These are phyloP conservation scores for Paragyromitra xinjiangensis DNA, from an alignment of 495 filamentous ascomycete species.

Conservation along the genomic window DNA sequence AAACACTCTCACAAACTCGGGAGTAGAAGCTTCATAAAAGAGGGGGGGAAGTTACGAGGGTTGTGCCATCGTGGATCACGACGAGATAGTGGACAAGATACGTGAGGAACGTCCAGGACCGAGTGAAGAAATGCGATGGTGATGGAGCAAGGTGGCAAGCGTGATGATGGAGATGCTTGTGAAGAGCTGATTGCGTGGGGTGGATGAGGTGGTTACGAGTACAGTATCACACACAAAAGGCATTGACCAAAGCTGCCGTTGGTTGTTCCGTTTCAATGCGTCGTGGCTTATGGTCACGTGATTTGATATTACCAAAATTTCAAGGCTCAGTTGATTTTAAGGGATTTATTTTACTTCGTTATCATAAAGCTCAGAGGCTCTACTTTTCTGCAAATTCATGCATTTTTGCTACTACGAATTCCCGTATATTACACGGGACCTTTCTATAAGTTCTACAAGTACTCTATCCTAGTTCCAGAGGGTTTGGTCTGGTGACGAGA, in stretches of 20 bases:
- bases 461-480: slow-evolving; percentile 1
- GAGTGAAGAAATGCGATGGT: slow-evolving; percentile 27
- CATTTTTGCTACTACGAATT: slow-evolving; percentile 23
- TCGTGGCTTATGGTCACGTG: slow-evolving; percentile 32
- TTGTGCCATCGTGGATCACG: slow-evolving; percentile 41
- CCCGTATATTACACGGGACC: slow-evolving; percentile 10
- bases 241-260: slow-evolving; percentile 11
- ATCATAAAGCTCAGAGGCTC: not conserved
- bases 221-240: slow-evolving; percentile 25
- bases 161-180: slow-evolving; percentile 29
- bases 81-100: slow-evolving; percentile 3
- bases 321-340: slow-evolving; percentile 1
- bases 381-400: slow-evolving; percentile 25
- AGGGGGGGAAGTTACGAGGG: slow-evolving; percentile 36
- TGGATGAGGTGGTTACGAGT: slow-evolving; percentile 47
- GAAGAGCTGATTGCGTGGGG: slow-evolving; percentile 42
- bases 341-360: slow-evolving; percentile 3
- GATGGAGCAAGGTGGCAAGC: slow-evolving; percentile 28
- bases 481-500: not conserved
- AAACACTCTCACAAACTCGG: slow-evolving; percentile 30
- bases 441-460: slow-evolving; percentile 1
- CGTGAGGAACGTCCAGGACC: not conserved
- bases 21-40: slow-evolving; percentile 15
- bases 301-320: not conserved
- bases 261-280: slow-evolving; percentile 7